phyloP scores from a whole-genome alignment of 139 green algal genomes.

The Haematococcus sp. region DNA sequence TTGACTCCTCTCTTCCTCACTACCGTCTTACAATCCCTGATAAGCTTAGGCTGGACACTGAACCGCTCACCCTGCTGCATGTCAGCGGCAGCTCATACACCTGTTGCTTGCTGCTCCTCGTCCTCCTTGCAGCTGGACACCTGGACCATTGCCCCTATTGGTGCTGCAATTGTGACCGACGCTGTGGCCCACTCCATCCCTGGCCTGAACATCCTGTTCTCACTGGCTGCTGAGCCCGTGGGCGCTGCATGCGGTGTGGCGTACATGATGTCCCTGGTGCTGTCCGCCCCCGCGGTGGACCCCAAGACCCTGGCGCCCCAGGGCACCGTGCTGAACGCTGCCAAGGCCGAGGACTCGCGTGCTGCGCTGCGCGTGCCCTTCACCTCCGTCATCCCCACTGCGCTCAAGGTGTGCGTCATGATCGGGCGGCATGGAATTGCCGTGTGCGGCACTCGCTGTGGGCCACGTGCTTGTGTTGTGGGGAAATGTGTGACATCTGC shows the following conservation, averaged over 20 bases:
- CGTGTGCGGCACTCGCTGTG: too few species aligned
- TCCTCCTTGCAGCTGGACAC: conserved; percentile 8
- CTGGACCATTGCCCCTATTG: conserved; percentile 36
- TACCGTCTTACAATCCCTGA: too few species aligned
- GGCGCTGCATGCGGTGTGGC: conserved; percentile 64
- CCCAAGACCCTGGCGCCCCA: conserved; percentile 62
- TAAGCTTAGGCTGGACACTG: too few species aligned
- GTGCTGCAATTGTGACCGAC: conserved; percentile 48
- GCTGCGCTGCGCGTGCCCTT: conserved; percentile 64
- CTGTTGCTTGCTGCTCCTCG: neutral
- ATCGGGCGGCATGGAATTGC: too few species aligned
- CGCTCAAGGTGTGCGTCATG: conserved; percentile 37
- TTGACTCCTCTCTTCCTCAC: neutral
- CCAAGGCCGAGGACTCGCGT: conserved; percentile 59
- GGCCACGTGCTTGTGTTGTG: too few species aligned
- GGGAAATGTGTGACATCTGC: too few species aligned
- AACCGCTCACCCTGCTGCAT: too few species aligned
- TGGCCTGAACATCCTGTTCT: conserved; percentile 55
- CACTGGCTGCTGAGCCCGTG: conserved; percentile 51
- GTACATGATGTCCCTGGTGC: conserved; percentile 71
- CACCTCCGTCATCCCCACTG: conserved; percentile 60
- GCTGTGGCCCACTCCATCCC: conserved; percentile 59
- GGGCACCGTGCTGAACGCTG: conserved; percentile 61
- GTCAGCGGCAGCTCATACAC: too few species aligned
- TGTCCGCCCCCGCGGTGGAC: conserved; percentile 54